These are phyloP conservation scores for Saccharomycopsis schoenii DNA, from an alignment of 805 yeast genomes.

Conservation along the genomic window DNA sequence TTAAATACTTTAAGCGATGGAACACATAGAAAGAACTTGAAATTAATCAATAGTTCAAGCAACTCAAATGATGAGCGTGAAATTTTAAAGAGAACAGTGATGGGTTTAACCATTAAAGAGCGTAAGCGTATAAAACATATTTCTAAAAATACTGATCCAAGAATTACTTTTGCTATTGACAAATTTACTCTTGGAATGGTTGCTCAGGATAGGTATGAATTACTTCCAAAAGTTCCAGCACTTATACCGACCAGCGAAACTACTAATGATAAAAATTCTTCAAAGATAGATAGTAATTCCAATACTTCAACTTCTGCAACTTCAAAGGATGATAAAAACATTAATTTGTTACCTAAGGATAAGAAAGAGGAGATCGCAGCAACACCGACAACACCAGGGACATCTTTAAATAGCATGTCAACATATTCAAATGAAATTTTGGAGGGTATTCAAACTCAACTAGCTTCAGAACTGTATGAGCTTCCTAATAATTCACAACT, in stretches of 20 bases:
- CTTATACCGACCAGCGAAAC: constrained; percentile 6
- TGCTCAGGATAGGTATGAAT: constrained; percentile 19
- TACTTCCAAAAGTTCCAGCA: constrained; percentile 63
- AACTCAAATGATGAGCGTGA: constrained; percentile 47
- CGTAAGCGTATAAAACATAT: constrained; percentile 76
- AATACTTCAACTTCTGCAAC: background rate
- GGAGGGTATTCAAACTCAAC: constrained; percentile 74
- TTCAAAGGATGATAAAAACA: constrained; percentile 6
- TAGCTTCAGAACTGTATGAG: constrained; percentile 68
- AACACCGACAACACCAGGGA: background rate
- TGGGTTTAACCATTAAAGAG: constrained; percentile 79
- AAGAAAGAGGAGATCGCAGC: background rate
- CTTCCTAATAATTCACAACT: constrained; percentile 72
- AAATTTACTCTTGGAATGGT: constrained; percentile 18
- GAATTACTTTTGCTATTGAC: constrained; percentile 26
- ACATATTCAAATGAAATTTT: constrained; percentile 91
- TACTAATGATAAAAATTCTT: constrained; percentile 6
- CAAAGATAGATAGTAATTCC: background rate
- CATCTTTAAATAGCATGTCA: constrained; percentile 33
- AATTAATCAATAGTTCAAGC: constrained; percentile 25
- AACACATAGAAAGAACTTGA: constrained; percentile 40
- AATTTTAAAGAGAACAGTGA: constrained; percentile 71
- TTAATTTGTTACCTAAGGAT: constrained; percentile 9
- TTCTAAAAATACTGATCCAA: constrained; percentile 74
- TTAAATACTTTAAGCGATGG: constrained; percentile 34